Conservation (phyloP, 306 rosid genomes). For the Lathyrus aphaca region DNA sequence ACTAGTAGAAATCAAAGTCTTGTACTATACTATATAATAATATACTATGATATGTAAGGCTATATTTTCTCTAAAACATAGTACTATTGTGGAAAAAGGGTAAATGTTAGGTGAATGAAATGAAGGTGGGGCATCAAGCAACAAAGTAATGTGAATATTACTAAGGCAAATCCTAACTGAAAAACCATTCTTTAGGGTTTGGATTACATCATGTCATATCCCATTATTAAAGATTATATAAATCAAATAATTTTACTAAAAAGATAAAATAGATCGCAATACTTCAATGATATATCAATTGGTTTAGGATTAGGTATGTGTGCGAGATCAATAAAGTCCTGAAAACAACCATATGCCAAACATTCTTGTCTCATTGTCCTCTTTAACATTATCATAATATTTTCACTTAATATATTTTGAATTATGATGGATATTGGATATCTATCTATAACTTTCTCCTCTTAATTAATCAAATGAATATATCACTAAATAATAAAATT, state of each 20-base stretch:
- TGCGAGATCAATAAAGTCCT: not conserved
- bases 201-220: too few species aligned
- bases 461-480: too few species aligned
- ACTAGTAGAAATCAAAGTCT: too few species aligned
- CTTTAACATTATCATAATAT: not conserved
- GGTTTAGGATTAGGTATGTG: not conserved
- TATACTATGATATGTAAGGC: not conserved
- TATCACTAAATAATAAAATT: too few species aligned
- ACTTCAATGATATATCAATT: not conserved
- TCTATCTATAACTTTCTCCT: not conserved
- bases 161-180: too few species aligned
- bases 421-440: not conserved
- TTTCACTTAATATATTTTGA: too few species aligned
- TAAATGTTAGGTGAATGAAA: too few species aligned
- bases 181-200: too few species aligned
- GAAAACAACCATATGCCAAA: conserved; percentile 25
- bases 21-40: not conserved
- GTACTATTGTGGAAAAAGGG: not conserved
- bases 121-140: too few species aligned
- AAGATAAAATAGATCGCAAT: not conserved
- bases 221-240: not conserved
- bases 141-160: too few species aligned
- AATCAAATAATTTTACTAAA: too few species aligned
- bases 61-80: too few species aligned
- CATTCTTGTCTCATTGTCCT: not conserved